phyloP scores from a whole-genome alignment of 2,329 filamentous ascomycete species.

The Amesomyces nigricolor region DNA sequence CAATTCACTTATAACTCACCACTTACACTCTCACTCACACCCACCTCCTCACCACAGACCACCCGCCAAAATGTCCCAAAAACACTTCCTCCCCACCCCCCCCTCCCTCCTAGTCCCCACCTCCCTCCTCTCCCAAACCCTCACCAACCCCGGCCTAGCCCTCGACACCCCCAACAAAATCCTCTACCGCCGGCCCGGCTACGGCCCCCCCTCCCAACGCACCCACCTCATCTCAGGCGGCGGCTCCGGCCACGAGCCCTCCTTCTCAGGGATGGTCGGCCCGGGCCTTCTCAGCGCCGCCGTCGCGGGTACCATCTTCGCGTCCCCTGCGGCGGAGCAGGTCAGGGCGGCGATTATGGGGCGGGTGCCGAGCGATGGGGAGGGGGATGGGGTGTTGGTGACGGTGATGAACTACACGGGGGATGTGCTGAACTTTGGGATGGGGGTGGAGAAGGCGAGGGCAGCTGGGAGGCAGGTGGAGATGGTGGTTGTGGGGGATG shows the following conservation, averaged over 20 bases:
- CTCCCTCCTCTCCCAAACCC: conserved; percentile 69
- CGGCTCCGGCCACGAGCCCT: conserved; percentile 85
- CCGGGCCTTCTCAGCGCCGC: conserved; percentile 72
- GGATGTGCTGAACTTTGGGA: conserved; percentile 85
- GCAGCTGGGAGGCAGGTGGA: conserved; percentile 71
- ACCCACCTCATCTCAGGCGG: conserved; percentile 85
- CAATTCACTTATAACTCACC: too few relatives aligned
- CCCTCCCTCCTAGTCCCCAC: conserved; percentile 70
- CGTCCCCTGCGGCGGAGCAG: conserved; percentile 70
- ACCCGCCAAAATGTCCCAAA: conserved; percentile 45
- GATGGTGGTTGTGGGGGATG: conserved; percentile 89
- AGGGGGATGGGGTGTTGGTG: conserved; percentile 63
- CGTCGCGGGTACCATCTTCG: conserved; percentile 80
- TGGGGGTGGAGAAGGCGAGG: conserved; percentile 87
- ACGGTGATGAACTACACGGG: conserved; percentile 95
- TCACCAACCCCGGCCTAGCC: conserved; percentile 77
- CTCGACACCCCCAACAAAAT: conserved; percentile 78
- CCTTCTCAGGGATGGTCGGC: conserved; percentile 81
- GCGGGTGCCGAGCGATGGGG: conserved; percentile 49
- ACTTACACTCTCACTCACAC: neutral
- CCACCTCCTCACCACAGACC: neutral
- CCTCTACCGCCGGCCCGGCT: conserved; percentile 63
- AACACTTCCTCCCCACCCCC: conserved; percentile 89
- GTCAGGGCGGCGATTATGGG: conserved; percentile 69
- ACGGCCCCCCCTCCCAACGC: conserved; percentile 42